phyloP scores from a whole-genome alignment of 768 basidiomycete genomes.

The Udeniomyces megalosporus region DNA sequence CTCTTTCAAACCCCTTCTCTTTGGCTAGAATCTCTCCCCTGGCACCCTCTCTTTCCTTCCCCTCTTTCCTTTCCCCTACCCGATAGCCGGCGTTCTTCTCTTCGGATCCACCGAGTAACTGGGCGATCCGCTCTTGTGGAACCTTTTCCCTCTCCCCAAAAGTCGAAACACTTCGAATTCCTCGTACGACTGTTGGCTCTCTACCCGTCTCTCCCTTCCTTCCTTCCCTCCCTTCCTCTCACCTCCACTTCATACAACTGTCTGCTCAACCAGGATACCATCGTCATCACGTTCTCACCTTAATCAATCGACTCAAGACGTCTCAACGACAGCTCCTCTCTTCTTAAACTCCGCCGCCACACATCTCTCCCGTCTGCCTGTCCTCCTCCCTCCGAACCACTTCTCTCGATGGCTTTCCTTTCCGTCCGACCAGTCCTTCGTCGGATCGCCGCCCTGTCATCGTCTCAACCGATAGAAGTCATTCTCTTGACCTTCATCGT shows the following conservation, averaged over 20 bases:
- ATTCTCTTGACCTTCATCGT: slow-evolving; percentile 79
- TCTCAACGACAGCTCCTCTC: too few relatives aligned
- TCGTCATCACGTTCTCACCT: slow-evolving; percentile 18
- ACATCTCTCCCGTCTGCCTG: slow-evolving; percentile 18
- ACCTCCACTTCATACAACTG: slow-evolving; percentile 10
- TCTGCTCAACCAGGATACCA: slow-evolving; percentile 12
- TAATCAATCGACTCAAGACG: too few relatives aligned
- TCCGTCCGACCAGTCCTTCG: slow-evolving; percentile 18
- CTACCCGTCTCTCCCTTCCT: background rate
- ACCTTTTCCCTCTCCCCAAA: too few relatives aligned
- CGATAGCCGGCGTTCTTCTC: too few relatives aligned
- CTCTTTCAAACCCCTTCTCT: too few relatives aligned
- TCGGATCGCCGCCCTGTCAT: slow-evolving; percentile 24
- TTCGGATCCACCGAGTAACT: too few relatives aligned
- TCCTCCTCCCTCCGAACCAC: slow-evolving; percentile 7
- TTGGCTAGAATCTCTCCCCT: too few relatives aligned
- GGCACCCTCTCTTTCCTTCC: slow-evolving; percentile 17
- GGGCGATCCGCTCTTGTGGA: too few relatives aligned
- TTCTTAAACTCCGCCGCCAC: slow-evolving; percentile 7
- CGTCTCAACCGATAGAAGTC: slow-evolving; percentile 43
- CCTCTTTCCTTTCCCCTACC: too few relatives aligned
- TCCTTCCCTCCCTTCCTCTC: slow-evolving; percentile 20
- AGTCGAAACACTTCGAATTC: too few relatives aligned
- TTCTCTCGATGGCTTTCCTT: slow-evolving; percentile 15
- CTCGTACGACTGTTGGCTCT: background rate